Base-by-base conservation (phyloP, 2,329 filamentous ascomycete species). In the Leptographium galeiforme region DNA sequence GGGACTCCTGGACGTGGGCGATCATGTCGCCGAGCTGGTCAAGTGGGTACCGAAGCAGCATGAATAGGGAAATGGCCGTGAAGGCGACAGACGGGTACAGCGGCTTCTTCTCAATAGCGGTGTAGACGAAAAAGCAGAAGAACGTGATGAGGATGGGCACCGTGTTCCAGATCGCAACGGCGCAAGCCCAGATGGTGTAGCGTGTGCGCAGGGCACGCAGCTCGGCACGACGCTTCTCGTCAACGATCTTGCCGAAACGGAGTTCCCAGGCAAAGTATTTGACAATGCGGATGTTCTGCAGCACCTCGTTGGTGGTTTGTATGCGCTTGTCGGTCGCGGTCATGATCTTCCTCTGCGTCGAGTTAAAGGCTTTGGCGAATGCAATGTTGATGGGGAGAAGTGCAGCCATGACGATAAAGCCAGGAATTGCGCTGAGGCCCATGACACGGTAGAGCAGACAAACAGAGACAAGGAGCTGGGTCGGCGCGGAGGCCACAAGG, bases 241-340 rank as follows among this genome's bases (percentile, higher is more conserved):
- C 86, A 38, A 98, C 89, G 53, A 88, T 82, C 25, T 81, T 79
- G 54, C 87, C 81, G 65, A 96, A 98, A 2, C 91, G 85, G 61
- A 89, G 82, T 67, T 98, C 93, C 93, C 93, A 98, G 0, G 93
- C 91, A 66, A 98, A 98, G 68, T 93, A 98, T 66, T 98, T 98
- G 78, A 98, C 97, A 66, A 98, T 96, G 51, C 93, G 83, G 59
- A 98, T 97, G 62, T 97, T 98, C 64, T 95, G 90, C 33, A 98
- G 74, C 8, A 97, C 87, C 68, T 98, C 93, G 66, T 98, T 98
- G 6, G 93, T 98, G 6, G 89, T 85, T 64, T 96, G 88, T 58
- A 98, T 97, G 52, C 93, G 84, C 63, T 93, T 93, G 69, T 98
- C 93, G 4, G 93, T 98, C 19, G 89, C 89, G 51, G 86, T 81